Evolutionary conservation across 2,329 filamentous ascomycete genomes (phyloP).

Genomic region (Fusarium verrucosum): DNA sequence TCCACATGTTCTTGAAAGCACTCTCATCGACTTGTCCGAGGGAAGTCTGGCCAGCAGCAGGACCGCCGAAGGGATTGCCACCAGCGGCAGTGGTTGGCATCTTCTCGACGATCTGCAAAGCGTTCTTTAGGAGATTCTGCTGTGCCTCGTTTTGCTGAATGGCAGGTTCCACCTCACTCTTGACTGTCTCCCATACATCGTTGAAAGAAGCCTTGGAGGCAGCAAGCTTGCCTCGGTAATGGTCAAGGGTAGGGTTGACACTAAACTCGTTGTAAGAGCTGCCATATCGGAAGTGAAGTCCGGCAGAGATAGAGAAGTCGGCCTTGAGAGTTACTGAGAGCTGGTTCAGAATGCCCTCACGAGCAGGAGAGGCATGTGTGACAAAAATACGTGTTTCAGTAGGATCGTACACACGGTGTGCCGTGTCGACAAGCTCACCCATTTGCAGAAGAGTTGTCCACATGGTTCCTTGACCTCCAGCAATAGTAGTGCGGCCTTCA

Average conservation of each 20-base stretch:
- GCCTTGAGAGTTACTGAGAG: conserved; percentile 97
- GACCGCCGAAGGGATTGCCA: conserved; percentile 95
- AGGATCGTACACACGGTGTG: conserved; percentile 97
- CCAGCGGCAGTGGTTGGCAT: conserved; percentile 96
- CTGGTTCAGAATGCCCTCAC: conserved; percentile 96
- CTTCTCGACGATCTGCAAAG: conserved; percentile 93
- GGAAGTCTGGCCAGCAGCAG: conserved; percentile 73
- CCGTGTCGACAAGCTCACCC: conserved; percentile 97
- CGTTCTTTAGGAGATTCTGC: conserved; percentile 89
- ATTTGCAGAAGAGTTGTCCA: conserved; percentile 99
- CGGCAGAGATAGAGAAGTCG: conserved; percentile 97
- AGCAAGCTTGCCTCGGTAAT: conserved; percentile 97
- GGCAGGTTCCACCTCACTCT: conserved; percentile 92
- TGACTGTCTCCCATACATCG: conserved; percentile 99
- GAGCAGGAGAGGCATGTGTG: conserved; percentile 94
- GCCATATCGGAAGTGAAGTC: conserved; percentile 97
- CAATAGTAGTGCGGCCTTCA: conserved; percentile 96
- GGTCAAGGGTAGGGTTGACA: conserved; percentile 96
- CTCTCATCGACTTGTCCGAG: conserved; percentile 96
- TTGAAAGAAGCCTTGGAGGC: conserved; percentile 99
- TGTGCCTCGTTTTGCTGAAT: conserved; percentile 94
- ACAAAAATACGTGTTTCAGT: conserved; percentile 97
- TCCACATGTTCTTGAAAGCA: conserved; percentile 99
- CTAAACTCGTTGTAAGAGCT: conserved; percentile 99
- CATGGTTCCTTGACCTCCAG: conserved; percentile 98